A percentile compares a stretch with the other conserved stretches of the same genome.
phyloP scores from a whole-genome alignment of 2,329 filamentous ascomycete genomes.

The Alternaria sp. region DNA sequence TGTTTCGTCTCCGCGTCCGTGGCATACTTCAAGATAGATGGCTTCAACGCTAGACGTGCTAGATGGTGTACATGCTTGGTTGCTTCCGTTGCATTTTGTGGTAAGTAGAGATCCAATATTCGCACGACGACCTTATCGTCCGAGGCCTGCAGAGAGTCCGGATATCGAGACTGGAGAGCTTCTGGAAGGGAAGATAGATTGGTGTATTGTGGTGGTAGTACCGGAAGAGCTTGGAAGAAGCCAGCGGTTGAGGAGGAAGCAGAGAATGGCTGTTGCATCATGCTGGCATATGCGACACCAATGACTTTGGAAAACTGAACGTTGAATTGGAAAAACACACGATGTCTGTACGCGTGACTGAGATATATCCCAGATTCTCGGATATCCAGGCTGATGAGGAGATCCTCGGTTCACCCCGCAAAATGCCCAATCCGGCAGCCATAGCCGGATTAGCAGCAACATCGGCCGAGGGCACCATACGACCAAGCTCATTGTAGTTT shows the following conservation, averaged over 20 bases:
- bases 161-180: not conserved
- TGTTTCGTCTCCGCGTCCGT: constrained; percentile 72
- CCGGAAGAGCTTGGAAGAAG: constrained; percentile 43
- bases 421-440: not conserved
- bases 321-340: not conserved
- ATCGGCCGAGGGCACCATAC: not conserved
- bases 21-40: constrained; percentile 45
- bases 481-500: not conserved
- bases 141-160: not conserved
- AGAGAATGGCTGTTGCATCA: constrained; percentile 13
- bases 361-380: not conserved
- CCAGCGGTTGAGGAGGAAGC: constrained; percentile 41
- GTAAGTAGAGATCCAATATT: constrained; percentile 37
- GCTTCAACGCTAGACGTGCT: constrained; percentile 30
- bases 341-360: not conserved
- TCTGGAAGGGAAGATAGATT: constrained; percentile 2
- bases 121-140: constrained; percentile 38
- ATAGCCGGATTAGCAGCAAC: not conserved
- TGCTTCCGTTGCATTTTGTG: constrained; percentile 17
- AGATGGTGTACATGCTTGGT: constrained; percentile 30
- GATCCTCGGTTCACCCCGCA: not conserved
- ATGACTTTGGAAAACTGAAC: not conserved
- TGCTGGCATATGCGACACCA: constrained; percentile 27
- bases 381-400: not conserved
- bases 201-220: constrained; percentile 39